phyloP scores from a whole-genome alignment of 768 basidiomycete genomes.

The Sistotremastrum niveocremeum region DNA sequence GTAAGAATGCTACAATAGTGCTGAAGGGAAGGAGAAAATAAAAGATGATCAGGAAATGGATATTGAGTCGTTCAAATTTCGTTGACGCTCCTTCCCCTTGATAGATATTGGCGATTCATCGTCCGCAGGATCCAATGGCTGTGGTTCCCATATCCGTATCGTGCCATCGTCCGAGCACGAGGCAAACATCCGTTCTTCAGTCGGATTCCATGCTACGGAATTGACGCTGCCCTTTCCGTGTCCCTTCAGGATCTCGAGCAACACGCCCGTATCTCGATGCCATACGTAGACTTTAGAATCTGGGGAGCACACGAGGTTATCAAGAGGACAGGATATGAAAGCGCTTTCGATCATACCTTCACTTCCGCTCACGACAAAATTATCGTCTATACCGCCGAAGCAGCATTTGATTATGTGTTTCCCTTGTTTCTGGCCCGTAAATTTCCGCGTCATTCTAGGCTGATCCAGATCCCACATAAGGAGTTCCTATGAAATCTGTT shows the following conservation, averaged over 20 bases:
- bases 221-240: constrained; percentile 89
- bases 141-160: constrained; percentile 81
- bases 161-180: constrained; percentile 90
- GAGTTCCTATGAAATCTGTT: constrained; percentile 50
- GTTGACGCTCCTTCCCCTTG: too few species aligned
- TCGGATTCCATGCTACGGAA: constrained; percentile 92
- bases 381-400: constrained; percentile 82
- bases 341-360: constrained; percentile 53
- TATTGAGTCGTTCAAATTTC: too few species aligned
- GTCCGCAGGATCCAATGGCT: constrained; percentile 8
- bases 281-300: constrained; percentile 92
- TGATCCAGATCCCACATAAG: constrained; percentile 73
- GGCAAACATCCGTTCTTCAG: constrained; percentile 83
- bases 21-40: too few species aligned
- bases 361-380: constrained; percentile 86
- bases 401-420: constrained; percentile 83
- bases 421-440: constrained; percentile 74
- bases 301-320: constrained; percentile 20
- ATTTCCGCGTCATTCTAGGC: constrained; percentile 61
- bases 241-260: constrained; percentile 80
- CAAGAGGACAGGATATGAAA: constrained; percentile 2
- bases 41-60: too few species aligned
- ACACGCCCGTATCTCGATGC: constrained; percentile 73
- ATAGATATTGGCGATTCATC: constrained; percentile 5
- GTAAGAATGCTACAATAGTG: too few species aligned